Evolutionary conservation across 495 filamentous ascomycete species (phyloP), one percentile per base, ranked within the genome.

Genomic region (Penicillium argentinense): DNA sequence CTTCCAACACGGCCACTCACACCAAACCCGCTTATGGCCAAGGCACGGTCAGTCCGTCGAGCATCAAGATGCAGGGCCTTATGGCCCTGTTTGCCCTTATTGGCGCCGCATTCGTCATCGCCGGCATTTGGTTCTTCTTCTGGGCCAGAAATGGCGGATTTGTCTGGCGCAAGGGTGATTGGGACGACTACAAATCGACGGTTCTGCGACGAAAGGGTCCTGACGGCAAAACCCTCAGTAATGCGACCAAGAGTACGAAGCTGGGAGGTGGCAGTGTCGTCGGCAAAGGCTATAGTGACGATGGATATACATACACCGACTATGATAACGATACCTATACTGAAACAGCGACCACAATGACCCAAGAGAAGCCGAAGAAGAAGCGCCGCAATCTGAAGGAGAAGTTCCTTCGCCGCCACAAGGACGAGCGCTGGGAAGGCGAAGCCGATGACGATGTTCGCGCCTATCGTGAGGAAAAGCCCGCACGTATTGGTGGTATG

Each of bases 131-230:
- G 93, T 96, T 97, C 73, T 98, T 97, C 78, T 95, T 97, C 80
- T 95, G 87, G 87, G 90, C 91, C 42, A 90, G 87, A 69, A 93
- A 97, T 61, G 95, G 92, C 55, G 95, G 93, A 2, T 97, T 97
- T 71, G 68, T 84, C 46, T 98, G 87, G 77, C 78, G 76, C 13
- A 71, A 89, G 45, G 74, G 80, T 38, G 93, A 98, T 67, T 98
- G 93, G 93, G 91, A 96, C 1, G 93, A 98, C 53, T 98, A 98
- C 80, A 97, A 97, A 63, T 87, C 86, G 3, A 97, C 95, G 0
- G 95, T 98, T 9, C 71, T 97, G n/a, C 84, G 93, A 23, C 85
- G 92, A 42, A 91, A 89, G 64, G 91, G 90, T 0, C 89, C 89
- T 5, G 88, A 96, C 69, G 91, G 91, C 23, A 86, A 81, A 28